phyloP scores from a whole-genome alignment of 495 filamentous ascomycete species.

The Evernia prunastri region DNA sequence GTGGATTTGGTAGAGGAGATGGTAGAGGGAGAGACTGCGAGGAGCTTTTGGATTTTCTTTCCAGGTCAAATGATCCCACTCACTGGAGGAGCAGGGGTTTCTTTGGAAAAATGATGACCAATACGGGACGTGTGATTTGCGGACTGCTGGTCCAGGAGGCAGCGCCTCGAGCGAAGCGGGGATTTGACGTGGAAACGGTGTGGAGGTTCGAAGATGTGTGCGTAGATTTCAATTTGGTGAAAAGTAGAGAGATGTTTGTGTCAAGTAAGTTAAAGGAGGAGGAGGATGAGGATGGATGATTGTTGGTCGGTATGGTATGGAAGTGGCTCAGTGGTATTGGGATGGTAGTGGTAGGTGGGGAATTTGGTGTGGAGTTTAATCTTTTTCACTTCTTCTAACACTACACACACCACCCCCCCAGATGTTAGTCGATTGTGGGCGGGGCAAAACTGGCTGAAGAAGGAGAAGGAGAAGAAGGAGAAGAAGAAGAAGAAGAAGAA shows the following conservation, averaged over 20 bases:
- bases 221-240: neutral
- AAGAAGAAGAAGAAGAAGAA: too few relatives aligned
- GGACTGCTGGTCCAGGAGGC: constrained; percentile 2
- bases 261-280: neutral
- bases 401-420: neutral
- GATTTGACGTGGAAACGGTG: neutral
- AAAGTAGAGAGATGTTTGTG: neutral
- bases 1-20: neutral
- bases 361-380: constrained; percentile 5
- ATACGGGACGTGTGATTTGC: constrained; percentile 9
- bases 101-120: constrained; percentile 8
- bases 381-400: neutral
- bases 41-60: neutral
- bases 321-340: neutral
- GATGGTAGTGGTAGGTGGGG: constrained; percentile 1
- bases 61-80: neutral
- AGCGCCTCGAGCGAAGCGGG: constrained; percentile 1
- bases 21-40: neutral
- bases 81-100: neutral
- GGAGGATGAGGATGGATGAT: neutral
- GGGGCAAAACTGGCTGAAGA: neutral
- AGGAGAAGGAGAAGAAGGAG: too few relatives aligned
- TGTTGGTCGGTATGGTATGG: neutral
- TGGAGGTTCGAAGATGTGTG: neutral
- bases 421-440: neutral